phyloP scores from a whole-genome alignment of 441 rosid genomes.

The Biscutella laevigata region DNA sequence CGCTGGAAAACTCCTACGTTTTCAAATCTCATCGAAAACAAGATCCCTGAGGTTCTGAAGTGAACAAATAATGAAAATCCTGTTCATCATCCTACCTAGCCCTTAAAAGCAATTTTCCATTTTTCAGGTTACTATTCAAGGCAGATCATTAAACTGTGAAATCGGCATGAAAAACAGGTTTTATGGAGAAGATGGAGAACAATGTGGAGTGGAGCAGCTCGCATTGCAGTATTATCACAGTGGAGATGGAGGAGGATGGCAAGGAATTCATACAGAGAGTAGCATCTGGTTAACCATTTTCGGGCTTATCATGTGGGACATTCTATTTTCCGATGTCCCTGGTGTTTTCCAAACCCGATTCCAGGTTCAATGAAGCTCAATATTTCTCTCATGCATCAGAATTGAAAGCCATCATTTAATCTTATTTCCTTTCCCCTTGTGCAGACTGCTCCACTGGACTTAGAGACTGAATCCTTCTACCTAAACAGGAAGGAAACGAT shows the following conservation, averaged over 20 bases:
- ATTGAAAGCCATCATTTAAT: not conserved
- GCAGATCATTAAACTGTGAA: conserved; percentile 82
- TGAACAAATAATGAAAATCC: not conserved
- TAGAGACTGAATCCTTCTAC: conserved; percentile 70
- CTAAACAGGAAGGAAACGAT: conserved; percentile 40
- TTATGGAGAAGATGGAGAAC: conserved; percentile 83
- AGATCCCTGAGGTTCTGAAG: conserved; percentile 52
- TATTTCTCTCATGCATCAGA: not conserved
- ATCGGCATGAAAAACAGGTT: conserved; percentile 67
- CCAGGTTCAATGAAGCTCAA: conserved; percentile 44
- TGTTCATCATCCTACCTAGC: not conserved
- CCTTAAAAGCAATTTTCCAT: not conserved
- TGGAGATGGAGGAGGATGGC: conserved; percentile 81
- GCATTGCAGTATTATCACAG: conserved; percentile 73
- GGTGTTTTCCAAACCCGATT: conserved; percentile 70
- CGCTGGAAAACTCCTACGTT: conserved; percentile 85
- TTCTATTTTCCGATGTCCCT: conserved; percentile 58
- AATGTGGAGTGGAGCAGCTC: conserved; percentile 91
- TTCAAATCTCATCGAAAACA: conserved; percentile 40
- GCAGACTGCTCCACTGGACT: conserved; percentile 82
- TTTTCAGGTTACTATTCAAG: conserved; percentile 61
- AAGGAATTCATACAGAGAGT: conserved; percentile 79
- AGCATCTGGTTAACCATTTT: conserved; percentile 90
- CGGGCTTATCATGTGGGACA: conserved; percentile 88
- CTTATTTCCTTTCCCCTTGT: not conserved